Evolutionary conservation across 2,329 filamentous ascomycete species (phyloP).

Genomic region (Juglanconis juglandina): DNA sequence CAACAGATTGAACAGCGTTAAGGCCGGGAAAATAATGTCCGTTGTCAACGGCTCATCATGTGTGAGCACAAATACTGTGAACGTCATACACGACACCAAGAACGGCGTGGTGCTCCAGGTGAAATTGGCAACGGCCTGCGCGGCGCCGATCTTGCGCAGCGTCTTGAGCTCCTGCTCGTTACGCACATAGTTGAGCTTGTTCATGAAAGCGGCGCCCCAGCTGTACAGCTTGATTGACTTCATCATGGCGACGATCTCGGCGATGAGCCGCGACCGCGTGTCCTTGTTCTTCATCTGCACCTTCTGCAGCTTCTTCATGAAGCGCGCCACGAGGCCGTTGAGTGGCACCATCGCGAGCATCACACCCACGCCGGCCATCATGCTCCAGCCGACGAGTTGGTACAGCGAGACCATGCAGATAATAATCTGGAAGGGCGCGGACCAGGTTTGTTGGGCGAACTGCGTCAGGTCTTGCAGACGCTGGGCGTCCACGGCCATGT

Average conservation of each 20-base stretch:
- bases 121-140: conserved; percentile 92
- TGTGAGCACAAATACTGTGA: conserved; percentile 88
- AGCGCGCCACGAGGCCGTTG: conserved; percentile 84
- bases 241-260: conserved; percentile 98
- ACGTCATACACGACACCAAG: conserved; percentile 94
- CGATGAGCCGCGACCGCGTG: conserved; percentile 84
- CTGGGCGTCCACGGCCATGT: conserved; percentile 98
- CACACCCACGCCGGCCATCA: conserved; percentile 89
- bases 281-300: conserved; percentile 99
- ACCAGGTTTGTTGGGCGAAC: conserved; percentile 94
- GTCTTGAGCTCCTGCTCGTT: conserved; percentile 96
- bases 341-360: conserved; percentile 98
- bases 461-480: conserved; percentile 91
- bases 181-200: conserved; percentile 90
- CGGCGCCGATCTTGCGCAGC: conserved; percentile 89
- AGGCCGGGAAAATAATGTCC: conserved; percentile 90
- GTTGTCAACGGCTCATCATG: conserved; percentile 78
- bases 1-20: conserved; percentile 92
- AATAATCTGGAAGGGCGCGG: conserved; percentile 91
- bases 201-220: conserved; percentile 96
- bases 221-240: conserved; percentile 99
- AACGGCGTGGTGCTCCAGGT: conserved; percentile 98
- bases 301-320: conserved; percentile 95
- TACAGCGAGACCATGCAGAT: conserved; percentile 96
- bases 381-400: conserved; percentile 88